Conservation (phyloP, 371 early-diverging fungal species). For the Lichtheimia ornata region DNA sequence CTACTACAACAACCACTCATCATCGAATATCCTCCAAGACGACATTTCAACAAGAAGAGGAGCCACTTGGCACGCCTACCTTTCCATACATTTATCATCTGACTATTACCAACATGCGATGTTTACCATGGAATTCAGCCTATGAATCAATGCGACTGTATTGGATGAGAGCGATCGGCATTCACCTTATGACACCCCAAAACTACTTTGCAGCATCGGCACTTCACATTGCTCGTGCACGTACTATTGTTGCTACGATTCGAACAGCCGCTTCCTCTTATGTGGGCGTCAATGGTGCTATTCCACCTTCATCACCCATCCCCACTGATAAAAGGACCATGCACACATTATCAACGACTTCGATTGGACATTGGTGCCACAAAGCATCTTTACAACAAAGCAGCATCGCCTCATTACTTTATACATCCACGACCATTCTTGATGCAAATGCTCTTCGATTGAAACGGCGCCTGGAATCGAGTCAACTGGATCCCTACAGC, state of each 20-base stretch:
- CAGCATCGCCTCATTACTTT: constrained; percentile 37
- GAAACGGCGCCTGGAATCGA: constrained; percentile 10
- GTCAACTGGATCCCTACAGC: constrained; percentile 25
- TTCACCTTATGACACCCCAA: constrained; percentile 25
- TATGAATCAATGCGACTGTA: constrained; percentile 49
- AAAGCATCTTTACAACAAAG: constrained; percentile 20
- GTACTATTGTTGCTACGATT: constrained; percentile 45
- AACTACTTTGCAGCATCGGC: constrained; percentile 27
- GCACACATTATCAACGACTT: background rate
- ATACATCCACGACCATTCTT: constrained; percentile 3
- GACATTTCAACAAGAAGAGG: too few relatives aligned
- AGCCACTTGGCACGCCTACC: background rate
- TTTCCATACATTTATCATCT: constrained; percentile 46
- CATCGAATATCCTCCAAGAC: too few relatives aligned
- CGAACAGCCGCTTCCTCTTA: constrained; percentile 28
- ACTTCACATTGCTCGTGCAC: constrained; percentile 39
- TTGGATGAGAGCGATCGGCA: constrained; percentile 37
- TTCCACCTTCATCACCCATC: background rate
- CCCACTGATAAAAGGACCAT: too few relatives aligned
- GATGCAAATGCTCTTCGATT: constrained; percentile 9
- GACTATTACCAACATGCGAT: constrained; percentile 26
- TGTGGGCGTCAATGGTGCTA: constrained; percentile 12
- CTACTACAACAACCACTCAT: too few relatives aligned
- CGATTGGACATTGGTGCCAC: constrained; percentile 5
- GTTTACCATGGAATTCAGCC: constrained; percentile 36